A percentile compares a stretch with the other conserved stretches of the same genome.
Evolutionary conservation across 2,329 filamentous ascomycete species (phyloP).

Genomic region (Atkinsonella hypoxylon): DNA sequence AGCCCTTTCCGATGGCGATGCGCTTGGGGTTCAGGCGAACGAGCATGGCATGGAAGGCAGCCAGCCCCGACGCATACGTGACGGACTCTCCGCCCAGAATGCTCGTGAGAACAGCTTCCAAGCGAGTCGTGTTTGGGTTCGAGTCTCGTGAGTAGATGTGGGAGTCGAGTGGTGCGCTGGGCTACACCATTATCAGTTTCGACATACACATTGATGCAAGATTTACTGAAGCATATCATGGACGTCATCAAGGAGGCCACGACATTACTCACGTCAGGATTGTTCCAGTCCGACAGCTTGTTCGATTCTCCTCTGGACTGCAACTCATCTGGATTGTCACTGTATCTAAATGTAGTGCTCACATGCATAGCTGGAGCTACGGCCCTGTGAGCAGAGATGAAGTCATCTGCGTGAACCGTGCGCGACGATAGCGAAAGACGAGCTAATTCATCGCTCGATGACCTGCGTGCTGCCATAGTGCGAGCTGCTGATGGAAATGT

Average conservation of each 20-base stretch:
- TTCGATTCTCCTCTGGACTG: conserved; percentile 14
- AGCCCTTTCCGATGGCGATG: conserved; percentile 73
- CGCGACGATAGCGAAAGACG: conserved; percentile 48
- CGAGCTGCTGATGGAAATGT: background rate
- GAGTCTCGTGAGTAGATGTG: conserved; percentile 78
- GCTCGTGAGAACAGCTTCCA: conserved; percentile 69
- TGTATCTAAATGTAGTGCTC: conserved; percentile 83
- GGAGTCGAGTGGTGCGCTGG: conserved; percentile 40
- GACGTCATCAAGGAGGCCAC: background rate
- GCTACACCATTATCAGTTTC: conserved; percentile 8
- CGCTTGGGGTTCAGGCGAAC: conserved; percentile 73
- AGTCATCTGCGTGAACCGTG: conserved; percentile 74
- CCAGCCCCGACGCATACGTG: conserved; percentile 74
- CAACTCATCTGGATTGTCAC: conserved; percentile 55
- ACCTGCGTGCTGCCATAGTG: conserved; percentile 3
- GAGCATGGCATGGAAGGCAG: conserved; percentile 79
- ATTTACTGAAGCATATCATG: background rate
- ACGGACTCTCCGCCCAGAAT: conserved; percentile 59
- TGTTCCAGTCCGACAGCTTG: conserved; percentile 38
- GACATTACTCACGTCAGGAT: conserved; percentile 39
- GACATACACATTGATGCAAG: background rate
- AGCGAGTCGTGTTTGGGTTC: conserved; percentile 68
- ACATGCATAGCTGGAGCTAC: conserved; percentile 85
- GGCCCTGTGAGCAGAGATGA: conserved; percentile 59
- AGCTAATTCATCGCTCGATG: conserved; percentile 8